These are phyloP conservation scores for Coprinopsis marcescibilis DNA, from an alignment of 768 basidiomycete genomes.

Conservation along the genomic window DNA sequence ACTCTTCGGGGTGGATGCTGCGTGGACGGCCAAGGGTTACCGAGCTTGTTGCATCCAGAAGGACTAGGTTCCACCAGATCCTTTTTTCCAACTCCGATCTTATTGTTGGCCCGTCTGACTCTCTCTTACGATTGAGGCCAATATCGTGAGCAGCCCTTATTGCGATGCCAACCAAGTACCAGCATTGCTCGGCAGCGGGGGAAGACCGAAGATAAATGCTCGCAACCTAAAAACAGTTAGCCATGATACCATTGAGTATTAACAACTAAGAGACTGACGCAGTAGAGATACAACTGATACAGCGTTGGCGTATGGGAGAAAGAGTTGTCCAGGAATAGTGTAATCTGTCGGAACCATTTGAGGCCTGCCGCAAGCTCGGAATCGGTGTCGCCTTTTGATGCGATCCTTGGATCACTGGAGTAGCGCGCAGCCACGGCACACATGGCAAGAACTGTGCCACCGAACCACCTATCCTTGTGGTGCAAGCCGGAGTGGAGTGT, in stretches of 20 bases:
- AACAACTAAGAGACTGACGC: constrained; percentile 27
- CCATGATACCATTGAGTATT: background rate
- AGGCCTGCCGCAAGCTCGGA: constrained; percentile 39
- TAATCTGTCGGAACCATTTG: constrained; percentile 48
- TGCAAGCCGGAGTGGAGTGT: constrained; percentile 37
- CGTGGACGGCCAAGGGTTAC: constrained; percentile 52
- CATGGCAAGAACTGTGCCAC: constrained; percentile 43
- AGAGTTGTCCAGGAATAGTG: constrained; percentile 45
- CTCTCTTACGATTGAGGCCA: constrained; percentile 37
- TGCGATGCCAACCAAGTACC: constrained; percentile 48
- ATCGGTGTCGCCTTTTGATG: constrained; percentile 22
- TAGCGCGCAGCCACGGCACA: constrained; percentile 51
- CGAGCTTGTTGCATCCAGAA: constrained; percentile 17
- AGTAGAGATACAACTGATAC: constrained; percentile 56
- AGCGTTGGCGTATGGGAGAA: constrained; percentile 49
- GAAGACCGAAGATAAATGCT: constrained; percentile 36
- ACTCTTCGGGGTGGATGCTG: constrained; percentile 55
- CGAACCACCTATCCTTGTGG: constrained; percentile 38
- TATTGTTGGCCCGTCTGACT: constrained; percentile 26
- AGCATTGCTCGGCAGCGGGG: constrained; percentile 40
- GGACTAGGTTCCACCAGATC: constrained; percentile 41
- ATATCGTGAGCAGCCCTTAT: constrained; percentile 56
- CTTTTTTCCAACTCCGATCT: constrained; percentile 61
- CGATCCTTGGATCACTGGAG: constrained; percentile 34
- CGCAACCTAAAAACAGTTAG: too few relatives aligned